Evolutionary conservation across 75 land plant genomes (phyloP).

Genomic region (Pinus taeda): DNA sequence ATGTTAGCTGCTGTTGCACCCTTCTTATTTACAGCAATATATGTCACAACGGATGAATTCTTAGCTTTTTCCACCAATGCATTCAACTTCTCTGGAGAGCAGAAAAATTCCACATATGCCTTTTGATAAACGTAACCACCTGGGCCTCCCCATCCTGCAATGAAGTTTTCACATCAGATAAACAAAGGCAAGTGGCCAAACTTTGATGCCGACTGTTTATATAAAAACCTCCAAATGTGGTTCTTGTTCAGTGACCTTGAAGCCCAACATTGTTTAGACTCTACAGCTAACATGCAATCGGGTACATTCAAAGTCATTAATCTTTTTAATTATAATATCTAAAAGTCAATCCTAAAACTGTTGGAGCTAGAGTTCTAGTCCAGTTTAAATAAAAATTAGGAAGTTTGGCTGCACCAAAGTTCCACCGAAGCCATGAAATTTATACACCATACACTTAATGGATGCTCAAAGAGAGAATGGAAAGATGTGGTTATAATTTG

Average conservation of each 20-base stretch:
- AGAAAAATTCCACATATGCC: conserved; percentile 96
- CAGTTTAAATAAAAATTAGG: not conserved
- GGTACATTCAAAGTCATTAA: not conserved
- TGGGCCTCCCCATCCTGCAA: conserved; percentile 87
- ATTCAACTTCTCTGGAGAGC: conserved; percentile 61
- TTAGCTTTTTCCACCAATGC: conserved; percentile 61
- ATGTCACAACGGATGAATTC: conserved; percentile 52
- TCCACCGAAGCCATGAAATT: not conserved
- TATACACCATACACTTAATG: not conserved
- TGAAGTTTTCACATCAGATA: not conserved
- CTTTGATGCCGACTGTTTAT: not conserved
- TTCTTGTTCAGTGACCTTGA: not conserved
- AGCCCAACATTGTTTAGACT: not conserved
- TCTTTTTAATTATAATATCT: not conserved
- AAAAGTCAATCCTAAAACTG: not conserved
- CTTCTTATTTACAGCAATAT: conserved; percentile 82
- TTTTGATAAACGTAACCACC: conserved; percentile 98
- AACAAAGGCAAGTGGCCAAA: not conserved
- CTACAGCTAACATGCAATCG: not conserved
- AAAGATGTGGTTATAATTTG: not conserved
- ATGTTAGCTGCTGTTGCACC: conserved; percentile 67
- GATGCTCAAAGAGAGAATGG: not conserved
- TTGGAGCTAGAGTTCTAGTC: not conserved
- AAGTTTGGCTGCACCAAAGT: not conserved
- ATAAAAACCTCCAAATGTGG: not conserved